Percentiles rank a stretch among this genome's conserved stretches.
Conservation (phyloP, 129 eudicot genomes). For the Lonicera japonica region DNA sequence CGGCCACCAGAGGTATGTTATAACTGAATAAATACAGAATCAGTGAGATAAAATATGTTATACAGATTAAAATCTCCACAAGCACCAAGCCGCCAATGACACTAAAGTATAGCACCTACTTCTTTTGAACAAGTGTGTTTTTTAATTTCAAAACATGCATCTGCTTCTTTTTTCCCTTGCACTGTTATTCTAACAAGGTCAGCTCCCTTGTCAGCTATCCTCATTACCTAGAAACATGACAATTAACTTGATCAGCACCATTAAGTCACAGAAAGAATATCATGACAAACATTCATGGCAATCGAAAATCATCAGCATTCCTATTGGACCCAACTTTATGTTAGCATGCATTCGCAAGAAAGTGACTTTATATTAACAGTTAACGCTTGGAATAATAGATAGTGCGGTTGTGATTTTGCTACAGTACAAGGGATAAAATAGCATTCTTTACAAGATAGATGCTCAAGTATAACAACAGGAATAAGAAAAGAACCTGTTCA, state of each 20-base stretch:
- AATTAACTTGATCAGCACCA: slow-evolving; percentile 16
- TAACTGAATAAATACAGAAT: slow-evolving; percentile 46
- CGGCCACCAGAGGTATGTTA: slow-evolving; percentile 95
- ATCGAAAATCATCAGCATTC: too few species aligned
- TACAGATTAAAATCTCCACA: neutral
- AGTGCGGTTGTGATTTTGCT: too few species aligned
- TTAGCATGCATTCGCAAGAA: too few species aligned
- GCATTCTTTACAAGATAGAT: neutral
- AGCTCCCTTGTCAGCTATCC: slow-evolving; percentile 94
- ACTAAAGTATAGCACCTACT: slow-evolving; percentile 43
- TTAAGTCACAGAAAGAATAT: slow-evolving; percentile 4
- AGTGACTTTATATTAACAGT: too few species aligned
- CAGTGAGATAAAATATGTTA: slow-evolving; percentile 1
- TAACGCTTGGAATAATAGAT: too few species aligned
- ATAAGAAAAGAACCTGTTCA: slow-evolving; percentile 53
- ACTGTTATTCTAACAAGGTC: slow-evolving; percentile 91
- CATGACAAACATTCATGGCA: neutral
- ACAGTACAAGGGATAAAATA: too few species aligned
- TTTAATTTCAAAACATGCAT: slow-evolving; percentile 94
- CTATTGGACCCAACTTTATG: too few species aligned
- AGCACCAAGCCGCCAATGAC: neutral
- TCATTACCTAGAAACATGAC: slow-evolving; percentile 62
- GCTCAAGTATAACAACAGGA: neutral
- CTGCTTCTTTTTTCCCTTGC: slow-evolving; percentile 94
- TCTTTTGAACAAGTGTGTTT: slow-evolving; percentile 82